Evolutionary conservation across 2,329 filamentous ascomycete genomes (phyloP).

Genomic region (Davidsoniella virescens): DNA sequence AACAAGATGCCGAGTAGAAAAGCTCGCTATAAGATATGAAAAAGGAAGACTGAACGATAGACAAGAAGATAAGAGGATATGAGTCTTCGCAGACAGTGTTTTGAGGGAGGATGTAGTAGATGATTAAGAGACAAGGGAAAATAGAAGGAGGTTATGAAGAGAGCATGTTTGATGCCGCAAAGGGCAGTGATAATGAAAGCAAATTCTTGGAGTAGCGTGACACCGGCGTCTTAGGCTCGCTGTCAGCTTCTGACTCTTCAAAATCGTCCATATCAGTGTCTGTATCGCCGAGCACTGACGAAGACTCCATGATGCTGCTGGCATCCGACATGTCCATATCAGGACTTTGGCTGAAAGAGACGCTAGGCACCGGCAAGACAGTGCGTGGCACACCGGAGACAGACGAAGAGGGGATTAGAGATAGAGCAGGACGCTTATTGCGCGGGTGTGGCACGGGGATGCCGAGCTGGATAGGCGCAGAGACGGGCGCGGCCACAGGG

Average conservation of each 20-base stretch:
- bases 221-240: constrained; percentile 24
- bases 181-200: no score
- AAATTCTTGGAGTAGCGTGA: no score
- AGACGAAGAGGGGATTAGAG: background rate
- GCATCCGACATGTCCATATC: constrained; percentile 9
- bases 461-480: constrained; percentile 1
- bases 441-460: background rate
- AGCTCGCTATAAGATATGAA: no score
- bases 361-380: background rate
- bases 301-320: constrained; percentile 5
- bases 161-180: no score
- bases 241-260: constrained; percentile 13
- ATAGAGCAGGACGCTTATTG: background rate
- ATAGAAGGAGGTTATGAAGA: no score
- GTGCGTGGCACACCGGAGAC: constrained; percentile 1
- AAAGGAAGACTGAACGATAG: no score
- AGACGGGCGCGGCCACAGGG: background rate
- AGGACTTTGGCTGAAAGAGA: background rate
- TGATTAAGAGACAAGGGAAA: no score
- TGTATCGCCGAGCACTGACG: constrained; percentile 13
- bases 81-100: no score
- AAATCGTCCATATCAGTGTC: constrained; percentile 7
- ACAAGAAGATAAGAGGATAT: no score
- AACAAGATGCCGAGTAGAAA: no score
- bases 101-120: no score